These are phyloP conservation scores for Ilyonectria robusta DNA, from an alignment of 2,329 filamentous ascomycete genomes.

Conservation along the genomic window DNA sequence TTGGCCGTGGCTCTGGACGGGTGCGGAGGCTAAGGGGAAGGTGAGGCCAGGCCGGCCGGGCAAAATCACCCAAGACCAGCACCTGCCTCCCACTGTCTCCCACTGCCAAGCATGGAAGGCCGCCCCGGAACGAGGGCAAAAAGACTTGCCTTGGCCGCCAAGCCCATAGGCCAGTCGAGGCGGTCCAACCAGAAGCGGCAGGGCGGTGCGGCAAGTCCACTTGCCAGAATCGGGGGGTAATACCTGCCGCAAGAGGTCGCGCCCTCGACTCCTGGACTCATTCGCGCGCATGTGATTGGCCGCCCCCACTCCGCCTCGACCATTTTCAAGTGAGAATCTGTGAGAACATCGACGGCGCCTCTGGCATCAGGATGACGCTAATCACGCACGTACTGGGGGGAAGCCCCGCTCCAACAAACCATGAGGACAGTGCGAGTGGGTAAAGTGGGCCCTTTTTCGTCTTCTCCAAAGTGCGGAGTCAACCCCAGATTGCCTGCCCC, in stretches of 20 bases:
- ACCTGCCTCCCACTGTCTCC: neutral
- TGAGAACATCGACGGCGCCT: neutral
- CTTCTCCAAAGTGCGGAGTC: constrained; percentile 47
- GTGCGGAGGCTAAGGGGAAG: constrained; percentile 1
- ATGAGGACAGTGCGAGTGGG: constrained; percentile 26
- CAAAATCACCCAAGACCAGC: constrained; percentile 12
- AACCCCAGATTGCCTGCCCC: constrained; percentile 39
- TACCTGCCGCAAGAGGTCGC: constrained; percentile 41
- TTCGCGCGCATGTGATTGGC: constrained; percentile 33
- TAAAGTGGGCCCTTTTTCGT: constrained; percentile 18
- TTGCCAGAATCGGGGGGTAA: constrained; percentile 24
- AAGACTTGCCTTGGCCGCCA: constrained; percentile 12
- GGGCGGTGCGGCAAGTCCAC: constrained; percentile 21
- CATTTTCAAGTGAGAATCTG: constrained; percentile 15
- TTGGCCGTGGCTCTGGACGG: neutral
- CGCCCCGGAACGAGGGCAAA: constrained; percentile 14
- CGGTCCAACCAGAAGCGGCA: constrained; percentile 28
- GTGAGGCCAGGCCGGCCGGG: constrained; percentile 7
- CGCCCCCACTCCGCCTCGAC: constrained; percentile 12
- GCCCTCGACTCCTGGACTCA: constrained; percentile 10
- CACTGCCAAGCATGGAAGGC: constrained; percentile 16
- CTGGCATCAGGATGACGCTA: neutral
- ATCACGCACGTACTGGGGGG: constrained; percentile 1
- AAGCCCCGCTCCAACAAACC: constrained; percentile 18
- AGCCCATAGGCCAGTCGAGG: constrained; percentile 13